phyloP scores from a whole-genome alignment of 1,139 yeast species.

The Debaryomycetaceae sp. region DNA sequence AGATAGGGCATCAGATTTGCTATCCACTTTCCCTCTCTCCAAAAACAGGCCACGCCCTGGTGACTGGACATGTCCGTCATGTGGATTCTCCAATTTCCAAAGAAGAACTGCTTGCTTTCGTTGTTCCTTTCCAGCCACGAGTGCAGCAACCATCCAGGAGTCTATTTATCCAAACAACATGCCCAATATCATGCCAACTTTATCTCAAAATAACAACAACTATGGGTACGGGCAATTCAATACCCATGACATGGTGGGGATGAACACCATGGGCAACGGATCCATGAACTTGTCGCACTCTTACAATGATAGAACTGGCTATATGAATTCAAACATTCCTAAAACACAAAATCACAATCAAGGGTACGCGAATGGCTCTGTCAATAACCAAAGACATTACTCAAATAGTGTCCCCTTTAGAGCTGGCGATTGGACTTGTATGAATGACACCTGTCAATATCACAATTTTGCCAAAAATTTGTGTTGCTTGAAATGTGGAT shows the following conservation, averaged over 20 bases:
- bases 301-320: not conserved
- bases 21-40: constrained; percentile 82
- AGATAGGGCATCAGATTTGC: constrained; percentile 75
- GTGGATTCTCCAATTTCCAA: constrained; percentile 94
- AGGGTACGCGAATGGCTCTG: constrained; percentile 6
- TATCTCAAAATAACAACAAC: constrained; percentile 6
- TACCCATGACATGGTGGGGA: constrained; percentile 10
- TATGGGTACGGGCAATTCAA: constrained; percentile 1
- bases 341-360: constrained; percentile 2
- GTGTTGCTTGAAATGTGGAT: constrained; percentile 84
- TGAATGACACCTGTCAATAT: constrained; percentile 71
- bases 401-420: constrained; percentile 73
- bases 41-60: constrained; percentile 95
- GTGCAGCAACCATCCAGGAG: constrained; percentile 64
- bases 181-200: constrained; percentile 1
- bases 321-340: not conserved
- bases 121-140: constrained; percentile 84
- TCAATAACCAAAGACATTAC: constrained; percentile 15
- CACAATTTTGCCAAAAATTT: constrained; percentile 93
- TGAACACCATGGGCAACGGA: constrained; percentile 13
- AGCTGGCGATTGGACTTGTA: constrained; percentile 97
- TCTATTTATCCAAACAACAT: constrained; percentile 18
- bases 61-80: constrained; percentile 95
- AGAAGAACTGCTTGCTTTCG: constrained; percentile 92
- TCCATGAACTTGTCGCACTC: constrained; percentile 6